Percentiles rank a stretch among this genome's conserved stretches.
phyloP scores from a whole-genome alignment of 2,329 filamentous ascomycete species.

The Colletotrichum lentis region DNA sequence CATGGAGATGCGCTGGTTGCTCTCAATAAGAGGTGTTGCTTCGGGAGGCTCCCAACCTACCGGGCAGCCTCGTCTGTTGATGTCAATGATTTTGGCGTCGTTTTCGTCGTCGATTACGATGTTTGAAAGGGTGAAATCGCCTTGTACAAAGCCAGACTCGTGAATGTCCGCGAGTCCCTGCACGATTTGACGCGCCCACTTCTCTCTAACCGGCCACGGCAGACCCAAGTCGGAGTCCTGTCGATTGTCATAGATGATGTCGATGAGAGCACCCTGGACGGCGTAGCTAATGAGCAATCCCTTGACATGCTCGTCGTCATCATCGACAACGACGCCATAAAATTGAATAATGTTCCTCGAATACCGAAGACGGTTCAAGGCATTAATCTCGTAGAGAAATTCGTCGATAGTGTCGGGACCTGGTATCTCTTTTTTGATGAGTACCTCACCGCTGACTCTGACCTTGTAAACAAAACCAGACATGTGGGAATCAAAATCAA shows the following conservation, averaged over 20 bases:
- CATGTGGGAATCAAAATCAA: slow-evolving; percentile 89
- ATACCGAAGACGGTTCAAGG: slow-evolving; percentile 78
- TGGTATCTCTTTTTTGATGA: slow-evolving; percentile 98
- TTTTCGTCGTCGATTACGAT: slow-evolving; percentile 88
- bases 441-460: slow-evolving; percentile 68
- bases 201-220: slow-evolving; percentile 77
- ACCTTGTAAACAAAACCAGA: slow-evolving; percentile 99
- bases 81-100: slow-evolving; percentile 96
- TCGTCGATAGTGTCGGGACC: slow-evolving; percentile 95
- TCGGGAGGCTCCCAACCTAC: slow-evolving; percentile 98
- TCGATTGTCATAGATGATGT: slow-evolving; percentile 83
- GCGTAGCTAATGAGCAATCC: slow-evolving; percentile 90
- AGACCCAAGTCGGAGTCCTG: slow-evolving; percentile 64
- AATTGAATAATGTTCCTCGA: slow-evolving; percentile 84
- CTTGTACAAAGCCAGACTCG: slow-evolving; percentile 94
- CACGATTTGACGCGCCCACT: slow-evolving; percentile 92
- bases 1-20: slow-evolving; percentile 90
- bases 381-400: slow-evolving; percentile 97
- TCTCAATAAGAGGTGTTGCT: slow-evolving; percentile 83
- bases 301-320: slow-evolving; percentile 76
- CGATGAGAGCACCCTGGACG: slow-evolving; percentile 85
- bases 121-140: slow-evolving; percentile 96
- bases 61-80: slow-evolving; percentile 95
- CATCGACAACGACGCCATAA: slow-evolving; percentile 87
- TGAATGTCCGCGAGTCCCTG: slow-evolving; percentile 91